Evolutionary conservation across 352 stramenopile genomes (phyloP), one percentile per base, ranked within the genome.

Genomic region (Phytophthora sojae): DNA sequence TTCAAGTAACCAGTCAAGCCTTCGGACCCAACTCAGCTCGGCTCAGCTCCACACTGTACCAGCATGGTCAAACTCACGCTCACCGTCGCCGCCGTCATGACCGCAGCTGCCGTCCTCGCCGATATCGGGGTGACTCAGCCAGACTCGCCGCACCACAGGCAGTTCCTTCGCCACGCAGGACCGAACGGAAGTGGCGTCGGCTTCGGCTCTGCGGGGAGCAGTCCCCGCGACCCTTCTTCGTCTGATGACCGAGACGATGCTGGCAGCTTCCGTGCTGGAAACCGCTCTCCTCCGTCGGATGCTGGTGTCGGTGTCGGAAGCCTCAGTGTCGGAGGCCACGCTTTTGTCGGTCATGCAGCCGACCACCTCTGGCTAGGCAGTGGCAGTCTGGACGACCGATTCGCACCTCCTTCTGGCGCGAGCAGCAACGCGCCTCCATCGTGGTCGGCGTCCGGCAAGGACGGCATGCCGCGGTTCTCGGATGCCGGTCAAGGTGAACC

Each of bases 21-120:
- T 0, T n/a, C 39, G 12, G 39, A 9, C 39, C 14, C 17, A 47
- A 8, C 29, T 23, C 19, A 58, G 30, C 4, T 6, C n/a, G 26
- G n/a, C n/a, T n/a, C n/a, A n/a, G n/a, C n/a, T n/a, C n/a, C n/a
- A 26, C 3, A 58, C 17, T 26, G 14, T 6, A 14, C 17, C 29
- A 17, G 12, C 29, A 58, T 58, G 52, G 52, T 57, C 51, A 57
- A 57, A 29, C 51, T 57, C 51, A 45, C 51, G 3, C 12, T 45
- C 52, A 45, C 52, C 2, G 17, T 45, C 52, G n/a, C 52, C 23
- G 52, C 52, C 26, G 52, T n/a, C 52, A 45, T 58, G 15, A 9
- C 29, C 23, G 52, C 52, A 47, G 30, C 29, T n/a, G 29, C 52
- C n/a, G 29, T 26, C 30, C 29, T 58, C 29, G 52, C 29, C 52